Evolutionary conservation across 768 basidiomycete genomes (phyloP).

Genomic region (Amanita molliuscula): DNA sequence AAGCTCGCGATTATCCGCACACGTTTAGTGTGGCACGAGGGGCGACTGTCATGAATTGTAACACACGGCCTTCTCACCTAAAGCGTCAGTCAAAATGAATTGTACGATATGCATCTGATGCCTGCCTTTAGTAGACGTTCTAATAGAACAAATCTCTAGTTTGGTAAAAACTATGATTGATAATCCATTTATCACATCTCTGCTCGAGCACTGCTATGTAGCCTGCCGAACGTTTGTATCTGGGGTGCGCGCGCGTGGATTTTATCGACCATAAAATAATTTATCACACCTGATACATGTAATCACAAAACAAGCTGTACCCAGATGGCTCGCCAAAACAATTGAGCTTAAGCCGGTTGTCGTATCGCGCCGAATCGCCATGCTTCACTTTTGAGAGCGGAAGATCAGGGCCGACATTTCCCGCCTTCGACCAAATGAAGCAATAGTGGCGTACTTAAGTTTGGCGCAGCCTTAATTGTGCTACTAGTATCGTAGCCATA

Average conservation of each 20-base stretch:
- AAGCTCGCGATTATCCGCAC: neutral
- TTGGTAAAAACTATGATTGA: neutral
- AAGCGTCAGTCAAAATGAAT: slow-evolving; percentile 1
- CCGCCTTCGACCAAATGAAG: neutral
- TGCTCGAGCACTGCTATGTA: neutral
- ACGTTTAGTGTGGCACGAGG: neutral
- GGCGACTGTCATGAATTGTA: neutral
- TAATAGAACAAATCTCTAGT: neutral
- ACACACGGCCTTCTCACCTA: neutral
- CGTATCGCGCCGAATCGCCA: neutral
- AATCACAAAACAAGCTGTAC: neutral
- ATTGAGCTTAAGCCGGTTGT: neutral
- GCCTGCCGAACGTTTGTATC: neutral
- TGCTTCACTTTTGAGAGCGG: neutral
- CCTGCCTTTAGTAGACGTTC: neutral
- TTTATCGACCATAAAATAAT: neutral
- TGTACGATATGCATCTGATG: slow-evolving; percentile 1
- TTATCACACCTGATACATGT: neutral
- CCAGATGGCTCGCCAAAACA: neutral
- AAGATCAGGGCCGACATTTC: neutral
- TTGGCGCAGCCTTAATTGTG: too few relatives aligned
- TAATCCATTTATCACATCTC: neutral
- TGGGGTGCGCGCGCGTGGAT: slow-evolving; percentile 1
- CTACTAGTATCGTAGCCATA: neutral
- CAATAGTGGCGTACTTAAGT: neutral